Percentiles rank a stretch among this genome's conserved stretches.
These are phyloP conservation scores for Penicillium cinerascens DNA, from an alignment of 495 filamentous ascomycete genomes.

Conservation along the genomic window DNA sequence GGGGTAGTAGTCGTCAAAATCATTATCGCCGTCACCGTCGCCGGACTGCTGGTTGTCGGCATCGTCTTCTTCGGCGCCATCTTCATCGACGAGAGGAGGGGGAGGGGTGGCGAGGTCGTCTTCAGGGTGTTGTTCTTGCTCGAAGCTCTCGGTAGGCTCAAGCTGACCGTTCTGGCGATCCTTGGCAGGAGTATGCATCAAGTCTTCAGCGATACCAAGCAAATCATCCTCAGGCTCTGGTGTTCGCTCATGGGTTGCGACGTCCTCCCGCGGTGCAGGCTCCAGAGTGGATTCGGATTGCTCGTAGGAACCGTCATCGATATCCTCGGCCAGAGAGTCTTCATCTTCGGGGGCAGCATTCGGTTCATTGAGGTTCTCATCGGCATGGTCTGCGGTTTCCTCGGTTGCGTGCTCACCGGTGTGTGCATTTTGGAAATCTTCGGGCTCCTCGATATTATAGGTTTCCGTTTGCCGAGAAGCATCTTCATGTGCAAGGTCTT, in stretches of 20 bases:
- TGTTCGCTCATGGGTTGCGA: slow-evolving; percentile 11
- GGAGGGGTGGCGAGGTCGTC: slow-evolving; percentile 3
- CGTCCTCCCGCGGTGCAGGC: slow-evolving; percentile 4
- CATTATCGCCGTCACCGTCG: slow-evolving; percentile 4
- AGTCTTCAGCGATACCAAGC: slow-evolving; percentile 30
- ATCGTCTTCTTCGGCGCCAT: slow-evolving; percentile 22
- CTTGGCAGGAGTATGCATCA: slow-evolving; percentile 27
- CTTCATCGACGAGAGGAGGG: slow-evolving; percentile 7
- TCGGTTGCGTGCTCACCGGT: neutral
- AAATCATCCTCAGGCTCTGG: slow-evolving; percentile 30
- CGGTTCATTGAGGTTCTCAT: slow-evolving; percentile 3
- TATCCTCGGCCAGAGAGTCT: slow-evolving; percentile 16
- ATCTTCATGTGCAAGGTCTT: slow-evolving; percentile 14
- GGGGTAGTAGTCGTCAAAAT: slow-evolving; percentile 18
- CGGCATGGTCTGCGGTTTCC: neutral
- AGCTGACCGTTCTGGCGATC: slow-evolving; percentile 11
- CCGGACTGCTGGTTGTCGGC: slow-evolving; percentile 4
- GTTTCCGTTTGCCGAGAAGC: slow-evolving; percentile 5
- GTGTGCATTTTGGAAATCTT: slow-evolving; percentile 7
- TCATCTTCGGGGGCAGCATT: slow-evolving; percentile 22
- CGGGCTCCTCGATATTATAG: slow-evolving; percentile 12
- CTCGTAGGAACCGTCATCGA: slow-evolving; percentile 12
- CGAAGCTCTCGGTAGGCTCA: slow-evolving; percentile 20
- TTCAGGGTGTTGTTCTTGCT: slow-evolving; percentile 12
- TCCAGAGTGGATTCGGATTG: slow-evolving; percentile 17